Percentiles rank a stretch among this genome's conserved stretches.
phyloP scores from a whole-genome alignment of 2,329 filamentous ascomycete genomes.

The Xylariaceae sp. region DNA sequence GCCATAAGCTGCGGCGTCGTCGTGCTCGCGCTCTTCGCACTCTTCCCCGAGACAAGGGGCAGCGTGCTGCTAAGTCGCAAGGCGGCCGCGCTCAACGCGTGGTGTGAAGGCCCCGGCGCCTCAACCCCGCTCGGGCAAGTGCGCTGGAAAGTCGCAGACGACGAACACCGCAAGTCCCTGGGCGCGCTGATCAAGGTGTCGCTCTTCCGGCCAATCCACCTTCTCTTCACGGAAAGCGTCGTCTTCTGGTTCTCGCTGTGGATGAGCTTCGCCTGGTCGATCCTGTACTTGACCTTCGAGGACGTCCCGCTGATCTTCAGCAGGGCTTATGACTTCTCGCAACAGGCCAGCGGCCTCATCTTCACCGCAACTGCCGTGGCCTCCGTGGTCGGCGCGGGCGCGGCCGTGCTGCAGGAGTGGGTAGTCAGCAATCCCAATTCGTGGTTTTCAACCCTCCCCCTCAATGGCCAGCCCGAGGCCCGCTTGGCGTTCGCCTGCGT shows the following conservation, averaged over 20 bases:
- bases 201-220: conserved; percentile 40
- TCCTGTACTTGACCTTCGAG: conserved; percentile 54
- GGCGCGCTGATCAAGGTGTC: conserved; percentile 26
- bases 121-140: not conserved
- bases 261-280: conserved; percentile 63
- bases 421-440: not conserved
- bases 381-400: not conserved
- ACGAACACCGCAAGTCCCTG: conserved; percentile 1
- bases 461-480: conserved; percentile 35
- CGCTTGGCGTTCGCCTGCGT: conserved; percentile 58
- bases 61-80: conserved; percentile 4
- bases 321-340: not conserved
- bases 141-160: not conserved
- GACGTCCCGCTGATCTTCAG: conserved; percentile 3
- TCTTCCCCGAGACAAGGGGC: conserved; percentile 8
- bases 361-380: not conserved
- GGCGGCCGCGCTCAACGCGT: not conserved
- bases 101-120: not conserved
- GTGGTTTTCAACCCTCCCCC: not conserved
- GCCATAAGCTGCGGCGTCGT: not conserved
- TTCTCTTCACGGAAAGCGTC: conserved; percentile 53
- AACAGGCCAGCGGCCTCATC: not conserved
- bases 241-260: conserved; percentile 62
- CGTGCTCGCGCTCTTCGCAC: not conserved
- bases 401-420: not conserved